Evolutionary conservation across 2,329 filamentous ascomycete genomes (phyloP).

Genomic region (Aspergillus intermedius): DNA sequence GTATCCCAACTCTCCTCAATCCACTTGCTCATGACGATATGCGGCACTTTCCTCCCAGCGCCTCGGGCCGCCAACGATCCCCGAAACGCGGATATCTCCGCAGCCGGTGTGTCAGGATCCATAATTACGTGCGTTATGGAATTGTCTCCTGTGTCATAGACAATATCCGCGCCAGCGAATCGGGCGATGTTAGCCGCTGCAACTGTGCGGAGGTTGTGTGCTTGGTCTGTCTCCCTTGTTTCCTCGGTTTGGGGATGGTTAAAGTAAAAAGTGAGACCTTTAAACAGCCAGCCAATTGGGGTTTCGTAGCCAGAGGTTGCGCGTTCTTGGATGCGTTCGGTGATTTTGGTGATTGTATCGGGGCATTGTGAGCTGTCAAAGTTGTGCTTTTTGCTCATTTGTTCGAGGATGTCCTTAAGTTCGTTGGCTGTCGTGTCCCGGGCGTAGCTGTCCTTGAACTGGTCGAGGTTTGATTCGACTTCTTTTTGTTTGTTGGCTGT

Average conservation of each 20-base stretch:
- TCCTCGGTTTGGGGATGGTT: slow-evolving; percentile 14
- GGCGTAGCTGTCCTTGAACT: slow-evolving; percentile 75
- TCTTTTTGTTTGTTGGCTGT: slow-evolving; percentile 50
- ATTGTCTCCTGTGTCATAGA: slow-evolving; percentile 45
- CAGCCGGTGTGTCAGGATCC: slow-evolving; percentile 39
- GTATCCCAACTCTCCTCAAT: slow-evolving; percentile 74
- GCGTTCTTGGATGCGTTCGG: slow-evolving; percentile 48
- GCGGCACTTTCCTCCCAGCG: slow-evolving; percentile 49
- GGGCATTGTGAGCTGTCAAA: slow-evolving; percentile 37
- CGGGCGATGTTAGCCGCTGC: slow-evolving; percentile 53
- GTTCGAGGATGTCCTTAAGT: slow-evolving; percentile 46
- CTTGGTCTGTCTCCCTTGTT: slow-evolving; percentile 1
- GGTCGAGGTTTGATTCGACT: slow-evolving; percentile 61
- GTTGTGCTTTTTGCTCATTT: slow-evolving; percentile 28
- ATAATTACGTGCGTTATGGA: slow-evolving; percentile 69
- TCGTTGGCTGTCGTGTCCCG: slow-evolving; percentile 62
- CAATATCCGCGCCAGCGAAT: slow-evolving; percentile 63
- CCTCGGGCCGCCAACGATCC: slow-evolving; percentile 17
- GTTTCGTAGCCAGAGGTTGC: slow-evolving; percentile 22
- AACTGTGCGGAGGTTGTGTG: slow-evolving; percentile 24
- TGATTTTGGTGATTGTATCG: slow-evolving; percentile 50
- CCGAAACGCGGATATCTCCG: slow-evolving; percentile 37
- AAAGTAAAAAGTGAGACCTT: slow-evolving; percentile 41
- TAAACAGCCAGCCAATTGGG: slow-evolving; percentile 45
- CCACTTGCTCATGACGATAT: slow-evolving; percentile 67